These are phyloP conservation scores for Trichoderma cornu-damae DNA, from an alignment of 2,329 filamentous ascomycete genomes.

Conservation along the genomic window DNA sequence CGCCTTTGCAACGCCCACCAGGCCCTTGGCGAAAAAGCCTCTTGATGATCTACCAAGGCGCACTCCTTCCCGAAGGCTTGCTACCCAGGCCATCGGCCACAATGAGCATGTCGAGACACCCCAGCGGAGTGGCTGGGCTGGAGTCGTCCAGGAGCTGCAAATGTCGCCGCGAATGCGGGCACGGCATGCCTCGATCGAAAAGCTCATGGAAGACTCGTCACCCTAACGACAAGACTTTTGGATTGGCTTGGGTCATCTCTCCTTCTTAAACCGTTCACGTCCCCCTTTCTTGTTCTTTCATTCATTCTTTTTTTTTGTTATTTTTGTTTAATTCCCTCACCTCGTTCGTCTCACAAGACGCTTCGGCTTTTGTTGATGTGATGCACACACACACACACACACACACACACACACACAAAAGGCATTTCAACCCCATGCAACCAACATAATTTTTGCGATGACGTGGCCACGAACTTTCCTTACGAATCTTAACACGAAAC, in stretches of 20 bases:
- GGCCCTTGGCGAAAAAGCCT: slow-evolving; percentile 36
- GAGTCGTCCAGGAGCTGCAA: slow-evolving; percentile 59
- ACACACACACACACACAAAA: not conserved
- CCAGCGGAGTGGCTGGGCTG: slow-evolving; percentile 55
- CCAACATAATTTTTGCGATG: not conserved
- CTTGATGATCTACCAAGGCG: slow-evolving; percentile 43
- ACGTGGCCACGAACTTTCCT: slow-evolving; percentile 1
- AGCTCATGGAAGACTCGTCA: slow-evolving; percentile 42
- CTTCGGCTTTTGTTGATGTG: not conserved
- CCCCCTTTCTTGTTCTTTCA: not conserved
- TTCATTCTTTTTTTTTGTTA: not conserved
- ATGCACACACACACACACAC: not conserved
- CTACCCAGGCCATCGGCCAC: slow-evolving; percentile 51
- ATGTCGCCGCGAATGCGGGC: slow-evolving; percentile 56
- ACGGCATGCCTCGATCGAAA: slow-evolving; percentile 58
- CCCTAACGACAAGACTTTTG: slow-evolving; percentile 11
- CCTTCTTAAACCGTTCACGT: not conserved
- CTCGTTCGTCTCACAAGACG: not conserved
- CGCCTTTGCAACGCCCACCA: slow-evolving; percentile 29
- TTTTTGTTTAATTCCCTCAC: not conserved
- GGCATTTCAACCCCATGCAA: not conserved
- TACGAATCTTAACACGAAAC: slow-evolving; percentile 4
- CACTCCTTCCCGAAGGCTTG: slow-evolving; percentile 48
- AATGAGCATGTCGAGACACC: slow-evolving; percentile 43
- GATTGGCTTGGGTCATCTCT: not conserved